Conservation (phyloP, 495 filamentous ascomycete genomes). For the Hypoxylon perforatum region DNA sequence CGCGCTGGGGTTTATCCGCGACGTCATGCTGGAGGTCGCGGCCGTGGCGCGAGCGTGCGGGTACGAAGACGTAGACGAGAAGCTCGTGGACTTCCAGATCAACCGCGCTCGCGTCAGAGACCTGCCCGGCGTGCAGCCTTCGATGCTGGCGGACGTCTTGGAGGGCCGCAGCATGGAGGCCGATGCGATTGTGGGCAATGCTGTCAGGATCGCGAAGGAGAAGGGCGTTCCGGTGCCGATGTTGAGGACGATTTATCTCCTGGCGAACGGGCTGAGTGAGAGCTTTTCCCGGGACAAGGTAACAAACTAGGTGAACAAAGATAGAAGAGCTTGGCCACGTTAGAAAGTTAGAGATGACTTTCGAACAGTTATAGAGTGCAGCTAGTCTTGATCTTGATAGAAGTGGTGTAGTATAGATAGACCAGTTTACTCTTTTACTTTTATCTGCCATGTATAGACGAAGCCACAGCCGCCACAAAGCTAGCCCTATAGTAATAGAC, state of each 20-base stretch:
- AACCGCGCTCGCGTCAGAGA: conserved; percentile 46
- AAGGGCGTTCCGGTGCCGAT: conserved; percentile 55
- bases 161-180: conserved; percentile 57
- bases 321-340: background rate
- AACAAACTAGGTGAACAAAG: background rate
- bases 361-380: too few relatives aligned
- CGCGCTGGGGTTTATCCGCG: conserved; percentile 50
- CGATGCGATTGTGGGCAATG: conserved; percentile 65
- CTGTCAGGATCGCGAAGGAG: conserved; percentile 54
- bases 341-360: too few relatives aligned
- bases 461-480: background rate
- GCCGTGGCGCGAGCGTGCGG: conserved; percentile 56
- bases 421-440: too few relatives aligned
- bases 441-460: background rate
- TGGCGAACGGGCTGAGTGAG: conserved; percentile 45
- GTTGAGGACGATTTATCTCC: conserved; percentile 57
- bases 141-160: conserved; percentile 61
- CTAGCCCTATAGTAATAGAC: background rate
- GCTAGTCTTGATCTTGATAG: too few relatives aligned
- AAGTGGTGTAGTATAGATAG: too few relatives aligned
- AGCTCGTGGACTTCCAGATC: conserved; percentile 52
- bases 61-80: conserved; percentile 52
- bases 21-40: conserved; percentile 64
- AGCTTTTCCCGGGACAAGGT: conserved; percentile 32
- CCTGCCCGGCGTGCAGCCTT: conserved; percentile 53